Evolutionary conservation across 768 basidiomycete species (phyloP).

Genomic region (Suillus americanus): DNA sequence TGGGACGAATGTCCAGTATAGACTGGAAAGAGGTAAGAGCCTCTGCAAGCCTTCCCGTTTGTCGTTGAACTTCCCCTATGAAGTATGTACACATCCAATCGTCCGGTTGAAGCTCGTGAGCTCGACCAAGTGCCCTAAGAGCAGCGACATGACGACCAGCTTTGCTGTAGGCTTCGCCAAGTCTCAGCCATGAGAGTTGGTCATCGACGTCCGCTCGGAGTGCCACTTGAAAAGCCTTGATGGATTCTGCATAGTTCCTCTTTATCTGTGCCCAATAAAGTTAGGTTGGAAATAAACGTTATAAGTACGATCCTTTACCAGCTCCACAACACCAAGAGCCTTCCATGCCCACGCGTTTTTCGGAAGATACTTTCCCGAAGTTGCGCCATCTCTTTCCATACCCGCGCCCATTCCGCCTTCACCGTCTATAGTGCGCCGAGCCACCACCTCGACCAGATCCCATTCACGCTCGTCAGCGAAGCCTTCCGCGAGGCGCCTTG

Average conservation of each 20-base stretch:
- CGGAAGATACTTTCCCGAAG: conserved; percentile 56
- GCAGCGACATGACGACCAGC: conserved; percentile 89
- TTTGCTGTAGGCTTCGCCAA: conserved; percentile 89
- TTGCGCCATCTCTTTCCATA: conserved; percentile 39
- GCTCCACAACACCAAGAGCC: conserved; percentile 86
- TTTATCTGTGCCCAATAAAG: conserved; percentile 48
- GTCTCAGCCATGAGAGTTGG: conserved; percentile 79
- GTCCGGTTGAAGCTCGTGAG: conserved; percentile 66
- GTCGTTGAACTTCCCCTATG: conserved; percentile 80
- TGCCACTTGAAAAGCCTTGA: conserved; percentile 83
- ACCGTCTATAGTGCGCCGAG: conserved; percentile 87
- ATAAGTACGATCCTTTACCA: conserved; percentile 51
- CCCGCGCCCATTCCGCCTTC: conserved; percentile 79
- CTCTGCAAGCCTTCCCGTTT: conserved; percentile 72
- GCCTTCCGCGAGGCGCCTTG: conserved; percentile 77
- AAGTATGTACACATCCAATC: conserved; percentile 87
- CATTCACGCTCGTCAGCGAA: conserved; percentile 94
- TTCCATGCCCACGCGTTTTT: conserved; percentile 98
- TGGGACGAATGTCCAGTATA: conserved; percentile 54
- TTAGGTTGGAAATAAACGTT: conserved; percentile 4
- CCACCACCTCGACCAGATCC: conserved; percentile 95
- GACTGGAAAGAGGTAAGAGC: conserved; percentile 66
- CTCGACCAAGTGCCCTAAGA: conserved; percentile 79
- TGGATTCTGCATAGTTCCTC: conserved; percentile 69
- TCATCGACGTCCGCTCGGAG: conserved; percentile 79